Evolutionary conservation across 1,284 basidiomycete species (phyloP).

Genomic region (Xerocomus amazonicus): DNA sequence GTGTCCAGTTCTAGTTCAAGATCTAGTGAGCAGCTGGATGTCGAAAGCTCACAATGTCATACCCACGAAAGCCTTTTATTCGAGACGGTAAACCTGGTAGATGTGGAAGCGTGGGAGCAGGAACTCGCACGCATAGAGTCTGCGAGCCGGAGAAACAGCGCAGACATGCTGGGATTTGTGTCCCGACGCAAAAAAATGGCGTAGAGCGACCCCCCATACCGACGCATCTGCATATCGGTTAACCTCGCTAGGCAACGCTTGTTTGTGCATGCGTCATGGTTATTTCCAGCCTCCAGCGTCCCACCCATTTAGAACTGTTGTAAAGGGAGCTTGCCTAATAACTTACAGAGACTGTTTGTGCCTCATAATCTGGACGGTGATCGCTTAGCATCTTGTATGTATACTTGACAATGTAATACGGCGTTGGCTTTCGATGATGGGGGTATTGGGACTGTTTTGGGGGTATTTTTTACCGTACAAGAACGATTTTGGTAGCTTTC

Average conservation of each 20-base stretch:
- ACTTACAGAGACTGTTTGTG: constrained; percentile 4
- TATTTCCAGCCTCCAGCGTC: constrained; percentile 7
- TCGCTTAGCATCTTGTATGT: constrained; percentile 4
- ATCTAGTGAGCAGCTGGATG: constrained; percentile 26
- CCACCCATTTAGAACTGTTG: constrained; percentile 10
- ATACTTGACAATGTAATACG: not conserved
- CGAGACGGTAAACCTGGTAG: constrained; percentile 31
- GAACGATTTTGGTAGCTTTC: no score
- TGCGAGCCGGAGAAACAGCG: constrained; percentile 56
- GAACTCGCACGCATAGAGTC: constrained; percentile 69
- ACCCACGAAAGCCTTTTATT: constrained; percentile 17
- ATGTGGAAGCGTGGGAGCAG: constrained; percentile 71
- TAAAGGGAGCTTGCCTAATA: constrained; percentile 5
- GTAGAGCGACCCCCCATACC: constrained; percentile 24
- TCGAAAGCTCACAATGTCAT: constrained; percentile 24
- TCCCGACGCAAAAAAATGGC: constrained; percentile 43
- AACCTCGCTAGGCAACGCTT: constrained; percentile 2
- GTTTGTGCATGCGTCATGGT: constrained; percentile 4
- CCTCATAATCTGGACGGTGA: constrained; percentile 15
- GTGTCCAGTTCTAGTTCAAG: constrained; percentile 36
- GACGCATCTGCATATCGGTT: constrained; percentile 31
- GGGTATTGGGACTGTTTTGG: no score
- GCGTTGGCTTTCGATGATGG: no score
- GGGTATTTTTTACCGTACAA: no score
- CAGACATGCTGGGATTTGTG: constrained; percentile 54